phyloP scores from a whole-genome alignment of 2,329 filamentous ascomycete genomes.

The Penicillium sp. region DNA sequence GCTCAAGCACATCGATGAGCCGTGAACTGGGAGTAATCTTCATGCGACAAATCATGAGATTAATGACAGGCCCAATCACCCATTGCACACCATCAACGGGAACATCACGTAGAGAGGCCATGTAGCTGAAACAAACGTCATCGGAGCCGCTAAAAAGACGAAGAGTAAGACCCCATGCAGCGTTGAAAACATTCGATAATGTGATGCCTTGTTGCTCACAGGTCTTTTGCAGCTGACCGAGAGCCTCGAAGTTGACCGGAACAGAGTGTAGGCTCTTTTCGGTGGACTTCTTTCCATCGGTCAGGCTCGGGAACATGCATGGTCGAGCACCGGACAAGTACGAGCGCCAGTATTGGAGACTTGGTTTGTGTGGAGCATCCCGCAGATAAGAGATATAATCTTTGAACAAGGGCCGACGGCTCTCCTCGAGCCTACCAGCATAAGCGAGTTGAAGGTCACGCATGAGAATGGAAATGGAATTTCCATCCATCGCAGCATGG shows the following conservation, averaged over 20 bases:
- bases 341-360: slow-evolving; percentile 34
- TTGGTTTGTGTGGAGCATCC: slow-evolving; percentile 19
- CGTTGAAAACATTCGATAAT: slow-evolving; percentile 56
- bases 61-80: slow-evolving; percentile 45
- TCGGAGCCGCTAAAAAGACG: slow-evolving; percentile 60
- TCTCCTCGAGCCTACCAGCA: slow-evolving; percentile 34
- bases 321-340: slow-evolving; percentile 32
- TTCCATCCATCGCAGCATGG: slow-evolving; percentile 49
- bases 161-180: slow-evolving; percentile 64
- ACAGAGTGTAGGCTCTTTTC: slow-evolving; percentile 26
- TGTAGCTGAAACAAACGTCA: slow-evolving; percentile 54
- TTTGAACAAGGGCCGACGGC: slow-evolving; percentile 32
- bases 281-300: slow-evolving; percentile 18
- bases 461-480: slow-evolving; percentile 45
- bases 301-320: slow-evolving; percentile 33
- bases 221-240: slow-evolving; percentile 28
- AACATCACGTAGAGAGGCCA: slow-evolving; percentile 37
- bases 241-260: slow-evolving; percentile 24
- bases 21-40: slow-evolving; percentile 26
- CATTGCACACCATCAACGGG: slow-evolving; percentile 37
- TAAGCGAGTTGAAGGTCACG: slow-evolving; percentile 45
- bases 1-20: slow-evolving; percentile 36
- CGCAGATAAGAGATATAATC: slow-evolving; percentile 30
- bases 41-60: slow-evolving; percentile 43
- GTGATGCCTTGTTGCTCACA: slow-evolving; percentile 44